Evolutionary conservation across 176 grass and related monocot species (phyloP).

Genomic region (Secale cereale): DNA sequence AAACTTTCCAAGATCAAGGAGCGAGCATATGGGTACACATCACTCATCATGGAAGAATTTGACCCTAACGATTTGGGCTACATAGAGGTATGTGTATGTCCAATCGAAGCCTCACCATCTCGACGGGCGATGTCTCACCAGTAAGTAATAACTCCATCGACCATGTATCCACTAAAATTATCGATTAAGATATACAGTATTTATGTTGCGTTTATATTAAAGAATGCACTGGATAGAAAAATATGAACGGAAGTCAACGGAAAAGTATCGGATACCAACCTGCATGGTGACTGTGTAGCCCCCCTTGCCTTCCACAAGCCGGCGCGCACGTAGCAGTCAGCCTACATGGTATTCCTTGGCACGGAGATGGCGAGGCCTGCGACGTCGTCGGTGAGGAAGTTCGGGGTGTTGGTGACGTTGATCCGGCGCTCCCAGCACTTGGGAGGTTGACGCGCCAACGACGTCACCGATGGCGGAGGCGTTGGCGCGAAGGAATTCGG

Average conservation of each 20-base stretch:
- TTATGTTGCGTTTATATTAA: no score
- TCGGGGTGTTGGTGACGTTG: conserved; percentile 83
- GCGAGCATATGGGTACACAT: no score
- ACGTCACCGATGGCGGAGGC: conserved; percentile 59
- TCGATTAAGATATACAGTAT: no score
- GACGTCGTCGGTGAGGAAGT: conserved; percentile 93
- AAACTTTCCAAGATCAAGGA: no score
- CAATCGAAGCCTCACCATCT: no score
- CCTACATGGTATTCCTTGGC: conserved; percentile 45
- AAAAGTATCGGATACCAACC: conserved; percentile 9
- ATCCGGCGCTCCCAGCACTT: conserved; percentile 63
- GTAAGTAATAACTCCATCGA: no score
- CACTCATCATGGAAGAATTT: no score
- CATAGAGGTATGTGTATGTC: no score
- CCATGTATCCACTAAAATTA: no score
- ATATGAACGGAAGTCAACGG: not conserved
- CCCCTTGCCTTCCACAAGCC: conserved; percentile 50
- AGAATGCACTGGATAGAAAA: not conserved
- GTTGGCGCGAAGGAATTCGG: conserved; percentile 54
- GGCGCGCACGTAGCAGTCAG: conserved; percentile 54
- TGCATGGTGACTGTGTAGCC: conserved; percentile 48
- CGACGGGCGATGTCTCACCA: no score
- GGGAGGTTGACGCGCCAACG: conserved; percentile 66
- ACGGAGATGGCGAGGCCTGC: conserved; percentile 67
- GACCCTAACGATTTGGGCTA: no score